Conservation (phyloP, 345 rosid species). For the Bruguiera sexangula region DNA sequence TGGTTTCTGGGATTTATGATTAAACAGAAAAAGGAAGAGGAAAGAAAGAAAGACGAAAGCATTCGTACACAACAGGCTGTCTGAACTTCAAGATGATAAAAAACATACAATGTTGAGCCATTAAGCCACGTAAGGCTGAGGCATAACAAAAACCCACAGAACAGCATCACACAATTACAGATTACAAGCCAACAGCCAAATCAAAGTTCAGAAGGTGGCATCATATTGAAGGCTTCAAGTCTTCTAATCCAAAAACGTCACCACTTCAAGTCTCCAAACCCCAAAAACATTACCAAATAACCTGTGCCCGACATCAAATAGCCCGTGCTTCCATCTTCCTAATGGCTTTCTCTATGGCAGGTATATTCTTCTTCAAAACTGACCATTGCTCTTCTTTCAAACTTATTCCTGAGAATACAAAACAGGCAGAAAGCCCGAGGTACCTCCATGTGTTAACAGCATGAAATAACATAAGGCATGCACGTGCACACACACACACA, state of each 20-base stretch:
- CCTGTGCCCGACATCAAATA: slow-evolving; percentile 15
- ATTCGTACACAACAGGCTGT: slow-evolving; percentile 64
- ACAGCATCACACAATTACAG: neutral
- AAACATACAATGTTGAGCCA: neutral
- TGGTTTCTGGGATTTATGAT: too few species aligned
- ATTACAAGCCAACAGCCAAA: neutral
- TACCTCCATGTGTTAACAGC: neutral
- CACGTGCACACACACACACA: too few species aligned
- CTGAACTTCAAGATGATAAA: too few species aligned
- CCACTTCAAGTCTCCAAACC: neutral
- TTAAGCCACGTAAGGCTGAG: neutral
- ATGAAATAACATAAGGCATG: too few species aligned
- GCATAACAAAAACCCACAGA: neutral
- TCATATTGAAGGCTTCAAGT: neutral
- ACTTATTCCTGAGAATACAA: slow-evolving; percentile 61
- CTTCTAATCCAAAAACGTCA: neutral
- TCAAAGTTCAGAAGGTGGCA: slow-evolving; percentile 2
- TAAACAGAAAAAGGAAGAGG: too few species aligned
- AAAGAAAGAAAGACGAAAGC: too few species aligned
- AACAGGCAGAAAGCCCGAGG: neutral
- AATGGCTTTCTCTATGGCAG: slow-evolving; percentile 70
- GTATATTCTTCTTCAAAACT: slow-evolving; percentile 48
- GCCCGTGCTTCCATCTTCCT: slow-evolving; percentile 51
- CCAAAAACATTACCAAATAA: slow-evolving; percentile 6
- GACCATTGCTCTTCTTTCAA: slow-evolving; percentile 88